Conservation (phyloP, 352 stramenopile genomes). For the Phytophthora sp. region DNA sequence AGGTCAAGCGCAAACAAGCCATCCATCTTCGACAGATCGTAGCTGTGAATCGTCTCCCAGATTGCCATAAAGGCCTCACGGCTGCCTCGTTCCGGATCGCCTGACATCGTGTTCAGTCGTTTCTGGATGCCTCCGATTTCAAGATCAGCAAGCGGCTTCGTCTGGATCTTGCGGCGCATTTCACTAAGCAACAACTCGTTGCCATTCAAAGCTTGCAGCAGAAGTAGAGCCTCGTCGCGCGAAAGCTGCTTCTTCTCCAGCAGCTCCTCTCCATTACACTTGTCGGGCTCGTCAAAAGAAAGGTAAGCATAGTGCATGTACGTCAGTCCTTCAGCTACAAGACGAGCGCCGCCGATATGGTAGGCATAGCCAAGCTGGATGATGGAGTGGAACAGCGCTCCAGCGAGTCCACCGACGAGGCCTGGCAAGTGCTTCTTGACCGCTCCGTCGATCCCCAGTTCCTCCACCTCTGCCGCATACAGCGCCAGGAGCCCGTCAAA, state of each 20-base stretch:
- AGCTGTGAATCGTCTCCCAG: slow-evolving; percentile 30
- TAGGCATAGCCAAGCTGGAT: slow-evolving; percentile 54
- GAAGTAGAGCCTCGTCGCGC: slow-evolving; percentile 22
- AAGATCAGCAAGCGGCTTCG: slow-evolving; percentile 24
- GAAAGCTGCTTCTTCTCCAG: slow-evolving; percentile 21
- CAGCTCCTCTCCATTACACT: slow-evolving; percentile 13
- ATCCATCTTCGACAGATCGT: slow-evolving; percentile 40
- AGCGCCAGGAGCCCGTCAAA: slow-evolving; percentile 39
- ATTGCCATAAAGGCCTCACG: slow-evolving; percentile 32
- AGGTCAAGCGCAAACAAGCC: slow-evolving; percentile 40
- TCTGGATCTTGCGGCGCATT: slow-evolving; percentile 31
- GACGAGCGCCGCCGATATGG: slow-evolving; percentile 34
- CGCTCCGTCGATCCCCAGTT: slow-evolving; percentile 29
- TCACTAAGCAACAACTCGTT: slow-evolving; percentile 31
- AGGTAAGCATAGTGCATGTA: slow-evolving; percentile 48
- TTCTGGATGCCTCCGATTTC: slow-evolving; percentile 32
- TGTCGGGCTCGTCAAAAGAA: slow-evolving; percentile 37
- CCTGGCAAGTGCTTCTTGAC: slow-evolving; percentile 44
- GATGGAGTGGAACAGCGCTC: slow-evolving; percentile 44
- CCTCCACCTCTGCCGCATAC: slow-evolving; percentile 34
- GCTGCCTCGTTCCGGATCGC: slow-evolving; percentile 30
- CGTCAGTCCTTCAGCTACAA: slow-evolving; percentile 44
- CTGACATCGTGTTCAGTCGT: slow-evolving; percentile 34
- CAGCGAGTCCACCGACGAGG: slow-evolving; percentile 41
- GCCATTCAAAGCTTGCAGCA: slow-evolving; percentile 20